Percentiles rank a stretch among this genome's conserved stretches.
Conservation (phyloP, 2,329 filamentous ascomycete species). For the Clonostachys chloroleuca region DNA sequence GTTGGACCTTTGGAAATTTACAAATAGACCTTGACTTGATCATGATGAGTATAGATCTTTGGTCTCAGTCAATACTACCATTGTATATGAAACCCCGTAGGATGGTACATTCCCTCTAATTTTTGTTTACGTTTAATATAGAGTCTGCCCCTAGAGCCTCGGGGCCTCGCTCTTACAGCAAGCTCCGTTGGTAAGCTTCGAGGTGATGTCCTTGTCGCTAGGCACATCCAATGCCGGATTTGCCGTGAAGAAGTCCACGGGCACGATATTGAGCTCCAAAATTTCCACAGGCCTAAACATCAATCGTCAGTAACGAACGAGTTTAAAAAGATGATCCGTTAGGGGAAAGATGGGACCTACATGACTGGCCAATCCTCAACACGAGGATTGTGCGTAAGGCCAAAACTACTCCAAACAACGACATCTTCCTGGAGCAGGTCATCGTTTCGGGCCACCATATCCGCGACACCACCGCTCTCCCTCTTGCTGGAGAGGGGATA, state of each 20-base stretch:
- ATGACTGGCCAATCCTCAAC: slow-evolving; percentile 68
- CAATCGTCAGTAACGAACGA: not conserved
- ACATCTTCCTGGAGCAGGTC: slow-evolving; percentile 43
- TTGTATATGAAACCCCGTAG: too few relatives aligned
- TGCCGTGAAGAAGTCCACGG: slow-evolving; percentile 41
- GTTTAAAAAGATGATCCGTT: not conserved
- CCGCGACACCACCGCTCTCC: slow-evolving; percentile 27
- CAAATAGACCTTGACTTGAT: too few relatives aligned
- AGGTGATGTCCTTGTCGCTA: slow-evolving; percentile 1
- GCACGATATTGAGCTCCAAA: slow-evolving; percentile 36
- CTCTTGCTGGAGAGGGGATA: slow-evolving; percentile 38
- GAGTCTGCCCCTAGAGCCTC: not conserved
- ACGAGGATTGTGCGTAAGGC: slow-evolving; percentile 62
- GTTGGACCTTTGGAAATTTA: too few relatives aligned
- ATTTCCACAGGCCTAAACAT: slow-evolving; percentile 48
- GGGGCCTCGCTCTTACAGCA: not conserved
- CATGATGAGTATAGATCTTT: too few relatives aligned
- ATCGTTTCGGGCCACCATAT: slow-evolving; percentile 34
- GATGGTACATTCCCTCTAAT: not conserved
- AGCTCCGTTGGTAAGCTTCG: not conserved
- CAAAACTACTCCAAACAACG: slow-evolving; percentile 52
- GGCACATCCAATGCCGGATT: slow-evolving; percentile 43
- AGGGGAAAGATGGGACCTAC: slow-evolving; percentile 24
- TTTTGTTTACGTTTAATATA: not conserved
- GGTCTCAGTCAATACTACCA: too few relatives aligned